These are phyloP conservation scores for Eleusine indica DNA, from an alignment of 176 grass and related monocot genomes.

Conservation along the genomic window DNA sequence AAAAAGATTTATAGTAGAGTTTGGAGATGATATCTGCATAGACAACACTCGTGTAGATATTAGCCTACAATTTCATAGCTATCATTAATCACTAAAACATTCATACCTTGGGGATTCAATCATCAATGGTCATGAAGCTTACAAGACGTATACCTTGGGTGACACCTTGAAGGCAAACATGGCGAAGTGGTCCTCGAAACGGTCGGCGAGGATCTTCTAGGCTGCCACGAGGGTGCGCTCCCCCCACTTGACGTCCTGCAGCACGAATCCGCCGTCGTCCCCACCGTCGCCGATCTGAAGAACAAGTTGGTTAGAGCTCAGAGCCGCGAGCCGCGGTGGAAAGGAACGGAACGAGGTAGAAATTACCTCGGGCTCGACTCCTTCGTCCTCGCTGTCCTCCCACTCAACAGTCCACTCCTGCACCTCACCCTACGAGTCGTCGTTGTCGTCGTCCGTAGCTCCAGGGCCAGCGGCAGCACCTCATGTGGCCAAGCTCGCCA, in stretches of 20 bases:
- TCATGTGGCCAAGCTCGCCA: constrained; percentile 21
- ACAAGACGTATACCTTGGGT: constrained; percentile 75
- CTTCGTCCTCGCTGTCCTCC: constrained; percentile 69
- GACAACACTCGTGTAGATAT: too few relatives aligned
- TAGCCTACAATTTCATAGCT: too few relatives aligned
- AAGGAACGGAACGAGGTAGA: background rate
- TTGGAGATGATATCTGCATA: too few relatives aligned
- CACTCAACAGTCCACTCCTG: constrained; percentile 42
- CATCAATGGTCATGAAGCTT: too few relatives aligned
- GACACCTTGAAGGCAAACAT: constrained; percentile 93
- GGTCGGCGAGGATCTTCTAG: constrained; percentile 55
- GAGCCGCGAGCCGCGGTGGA: background rate
- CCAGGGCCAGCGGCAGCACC: background rate
- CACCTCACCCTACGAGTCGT: background rate
- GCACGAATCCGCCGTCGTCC: constrained; percentile 68
- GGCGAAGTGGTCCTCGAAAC: constrained; percentile 64
- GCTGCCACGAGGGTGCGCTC: constrained; percentile 56
- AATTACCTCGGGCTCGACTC: constrained; percentile 48
- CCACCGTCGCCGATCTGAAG: constrained; percentile 90
- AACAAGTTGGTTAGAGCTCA: background rate
- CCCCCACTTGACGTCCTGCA: constrained; percentile 64
- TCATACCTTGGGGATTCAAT: too few relatives aligned
- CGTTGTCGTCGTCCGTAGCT: background rate
- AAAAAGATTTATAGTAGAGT: too few relatives aligned
- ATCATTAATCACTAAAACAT: too few relatives aligned